A percentile compares a stretch with the other conserved stretches of the same genome.
Evolutionary conservation across 2,329 filamentous ascomycete species (phyloP).

Genomic region (Cadophora malorum): DNA sequence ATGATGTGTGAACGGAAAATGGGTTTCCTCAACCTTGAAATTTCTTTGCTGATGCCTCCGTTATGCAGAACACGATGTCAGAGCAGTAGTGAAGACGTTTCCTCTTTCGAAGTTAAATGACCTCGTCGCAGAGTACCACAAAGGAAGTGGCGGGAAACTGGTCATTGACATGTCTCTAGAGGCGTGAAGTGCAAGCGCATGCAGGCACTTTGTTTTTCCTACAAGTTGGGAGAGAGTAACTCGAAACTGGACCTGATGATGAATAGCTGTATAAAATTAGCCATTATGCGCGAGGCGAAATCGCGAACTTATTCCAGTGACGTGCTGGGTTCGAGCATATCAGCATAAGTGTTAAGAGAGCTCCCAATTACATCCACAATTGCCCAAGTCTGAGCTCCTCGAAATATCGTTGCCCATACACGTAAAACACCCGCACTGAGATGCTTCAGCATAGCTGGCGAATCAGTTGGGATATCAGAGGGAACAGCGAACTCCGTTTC

Average conservation of each 20-base stretch:
- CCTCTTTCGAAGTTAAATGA: constrained; percentile 48
- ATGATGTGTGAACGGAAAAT: background rate
- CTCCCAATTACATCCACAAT: constrained; percentile 28
- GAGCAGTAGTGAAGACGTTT: constrained; percentile 47
- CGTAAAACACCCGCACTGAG: constrained; percentile 19
- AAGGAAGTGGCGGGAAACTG: constrained; percentile 52
- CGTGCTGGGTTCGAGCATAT: constrained; percentile 24
- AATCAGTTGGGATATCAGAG: constrained; percentile 22
- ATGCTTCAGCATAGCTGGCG: constrained; percentile 19
- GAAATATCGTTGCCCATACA: constrained; percentile 27
- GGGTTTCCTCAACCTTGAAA: background rate
- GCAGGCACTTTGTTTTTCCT: background rate
- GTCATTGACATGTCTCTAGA: constrained; percentile 47
- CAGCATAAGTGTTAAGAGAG: constrained; percentile 24
- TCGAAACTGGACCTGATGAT: background rate
- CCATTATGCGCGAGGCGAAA: background rate
- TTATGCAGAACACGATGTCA: constrained; percentile 46
- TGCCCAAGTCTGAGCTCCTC: constrained; percentile 24
- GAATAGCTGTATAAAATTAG: background rate
- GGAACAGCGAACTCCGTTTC: constrained; percentile 63
- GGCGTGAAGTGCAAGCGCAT: background rate
- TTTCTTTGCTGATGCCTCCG: background rate
- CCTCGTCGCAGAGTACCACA: constrained; percentile 52
- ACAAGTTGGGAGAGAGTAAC: background rate
- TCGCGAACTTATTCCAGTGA: constrained; percentile 35